Base-by-base conservation (phyloP, 352 stramenopile species). In the Phytopythium vexans region DNA sequence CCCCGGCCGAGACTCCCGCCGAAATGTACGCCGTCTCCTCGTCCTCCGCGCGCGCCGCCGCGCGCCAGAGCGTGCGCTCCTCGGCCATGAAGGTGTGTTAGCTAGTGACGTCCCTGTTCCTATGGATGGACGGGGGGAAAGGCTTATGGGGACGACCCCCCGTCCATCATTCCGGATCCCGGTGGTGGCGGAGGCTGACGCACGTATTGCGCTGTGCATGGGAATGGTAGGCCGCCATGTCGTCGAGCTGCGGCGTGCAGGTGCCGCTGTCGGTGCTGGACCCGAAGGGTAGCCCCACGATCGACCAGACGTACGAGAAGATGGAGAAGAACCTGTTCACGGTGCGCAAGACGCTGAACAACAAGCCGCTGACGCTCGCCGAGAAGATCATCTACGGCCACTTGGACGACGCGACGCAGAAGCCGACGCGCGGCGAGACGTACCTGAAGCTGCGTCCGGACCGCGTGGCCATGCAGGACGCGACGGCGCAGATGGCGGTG, bases 301-400 rank as follows among this genome's bases (percentile, higher is more conserved):
- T 97, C 66, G 88, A 97, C 54, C 77, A 94, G 64, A 93, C 89
- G 12, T 97, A 97, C 71, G 79, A 86, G 54, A 97, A 94, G 80
- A 96, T 96, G 66, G 88, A 93, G 66, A 89, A 88, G 70, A 95
- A 95, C 69, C 67, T 96, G 33, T 60, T 80, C 75, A 86, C 78
- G 40, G 88, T 96, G 56, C 88, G 90, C 79, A 94, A 96, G 78
- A 95, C 72, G 54, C 79, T 78, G 56, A 82, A 83, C 68, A 91
- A 94, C 72, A 88, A 88, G 58, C 91, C 91, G 35, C 60, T 97
- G 52, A 97, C 91, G 58, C 84, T 97, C 42, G 82, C 88, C 41
- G 91, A 97, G 66, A 97, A 97, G 82, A 97, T 97, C 64, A 92
- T 97, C 64, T 97, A 97, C 77, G 88, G 88, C 46, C 91, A 97